phyloP scores from a whole-genome alignment of 2,329 filamentous ascomycete genomes.

The Neofusicoccum umdonicola region DNA sequence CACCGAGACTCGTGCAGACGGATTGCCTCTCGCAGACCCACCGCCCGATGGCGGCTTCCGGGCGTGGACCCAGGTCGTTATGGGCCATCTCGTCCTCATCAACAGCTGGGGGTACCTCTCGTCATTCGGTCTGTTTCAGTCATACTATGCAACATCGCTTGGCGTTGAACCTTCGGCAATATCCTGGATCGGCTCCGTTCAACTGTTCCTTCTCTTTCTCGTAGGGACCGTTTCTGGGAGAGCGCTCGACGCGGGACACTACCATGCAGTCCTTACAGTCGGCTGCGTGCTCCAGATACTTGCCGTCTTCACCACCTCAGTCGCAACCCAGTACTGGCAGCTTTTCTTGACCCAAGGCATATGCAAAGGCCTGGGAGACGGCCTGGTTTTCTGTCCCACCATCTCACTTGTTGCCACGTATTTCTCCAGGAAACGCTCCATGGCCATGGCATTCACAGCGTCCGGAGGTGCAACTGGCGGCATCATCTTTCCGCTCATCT shows the following conservation, averaged over 20 bases:
- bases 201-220: slow-evolving; percentile 45
- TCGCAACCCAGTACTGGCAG: slow-evolving; percentile 49
- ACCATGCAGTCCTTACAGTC: slow-evolving; percentile 26
- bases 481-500: slow-evolving; percentile 59
- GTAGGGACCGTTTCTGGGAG: slow-evolving; percentile 44
- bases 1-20: no score
- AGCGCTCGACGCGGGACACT: slow-evolving; percentile 44
- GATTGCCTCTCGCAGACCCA: no score
- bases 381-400: slow-evolving; percentile 33
- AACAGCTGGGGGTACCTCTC: slow-evolving; percentile 46
- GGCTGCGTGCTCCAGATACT: slow-evolving; percentile 38
- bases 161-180: slow-evolving; percentile 39
- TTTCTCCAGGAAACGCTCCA: slow-evolving; percentile 55
- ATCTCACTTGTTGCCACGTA: slow-evolving; percentile 48
- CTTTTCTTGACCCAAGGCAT: slow-evolving; percentile 36
- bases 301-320: slow-evolving; percentile 45
- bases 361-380: slow-evolving; percentile 31
- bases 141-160: slow-evolving; percentile 44
- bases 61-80: slow-evolving; percentile 46
- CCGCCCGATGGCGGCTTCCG: no score
- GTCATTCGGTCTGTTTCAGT: slow-evolving; percentile 57
- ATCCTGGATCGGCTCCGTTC: slow-evolving; percentile 50
- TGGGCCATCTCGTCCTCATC: slow-evolving; percentile 18
- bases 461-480: slow-evolving; percentile 62
- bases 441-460: slow-evolving; percentile 61